Base-by-base conservation (phyloP, 2,329 filamentous ascomycete species). In the Fusarium solani-melongenae region DNA sequence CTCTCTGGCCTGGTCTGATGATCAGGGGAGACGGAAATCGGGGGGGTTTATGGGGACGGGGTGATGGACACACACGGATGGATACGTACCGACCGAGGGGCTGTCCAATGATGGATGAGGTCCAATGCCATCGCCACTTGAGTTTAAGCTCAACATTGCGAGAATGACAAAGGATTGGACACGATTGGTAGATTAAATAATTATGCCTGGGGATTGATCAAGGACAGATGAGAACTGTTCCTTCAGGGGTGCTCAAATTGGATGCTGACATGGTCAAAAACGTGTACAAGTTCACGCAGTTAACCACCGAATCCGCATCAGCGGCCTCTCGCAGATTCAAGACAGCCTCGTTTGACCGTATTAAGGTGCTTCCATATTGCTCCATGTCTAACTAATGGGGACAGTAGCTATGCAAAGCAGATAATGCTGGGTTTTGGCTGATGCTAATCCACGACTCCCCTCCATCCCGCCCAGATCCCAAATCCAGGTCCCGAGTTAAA, bases 341-440 rank as follows among this genome's bases (percentile, higher is more conserved):
- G 4, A 14, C 3, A 55, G 46, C 33, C 59, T 55, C 46, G 22
- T 31, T 41, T 46, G 64, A 57, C 41, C 53, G 56, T 61, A 74
- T 69, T 72, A 66, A 49, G 69, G 46, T 9, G 65, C 60, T 64
- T 74, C 69, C 56, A 27, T 63, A 67, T 71, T 76, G 44, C 66
- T 76, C 31, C 71, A 24, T 34, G 58, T 71, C 55, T 53, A 72
- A 57, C 51, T 62, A 41, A 69, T 29, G 17, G 39, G 46, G 62
- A 56, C 67, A 69, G 66, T 56, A 66, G 41, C 66, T 73, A 77
- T 76, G 70, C 74, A 75, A 77, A 63, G 68, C 66, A 70, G 60
- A 62, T 69, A 44, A 65, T 66, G 66, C 67, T 68, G 66, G 62
- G 51, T 51, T 57, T 51, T 61, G 69, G 67, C 44, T 59, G 64